Percentiles rank a stretch among this genome's conserved stretches.
Evolutionary conservation across 2,329 filamentous ascomycete genomes (phyloP).

Genomic region (Calonectria pseudoturangicola): DNA sequence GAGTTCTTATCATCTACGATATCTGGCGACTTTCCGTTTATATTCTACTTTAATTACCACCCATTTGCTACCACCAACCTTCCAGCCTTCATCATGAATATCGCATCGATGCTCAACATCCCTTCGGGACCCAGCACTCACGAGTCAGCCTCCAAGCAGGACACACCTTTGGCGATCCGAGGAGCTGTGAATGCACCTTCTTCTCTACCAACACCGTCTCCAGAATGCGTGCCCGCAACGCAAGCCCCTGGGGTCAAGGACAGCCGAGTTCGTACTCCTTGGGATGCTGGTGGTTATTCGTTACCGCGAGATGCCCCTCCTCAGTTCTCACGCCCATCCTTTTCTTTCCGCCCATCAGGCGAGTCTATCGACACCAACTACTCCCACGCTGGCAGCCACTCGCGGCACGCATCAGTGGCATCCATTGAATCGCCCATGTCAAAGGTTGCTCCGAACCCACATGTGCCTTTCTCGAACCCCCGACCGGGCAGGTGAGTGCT

Average conservation of each 20-base stretch:
- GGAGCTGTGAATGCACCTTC: conserved; percentile 39
- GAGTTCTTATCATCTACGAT: conserved; percentile 11
- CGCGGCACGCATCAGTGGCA: conserved; percentile 56
- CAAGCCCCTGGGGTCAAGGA: conserved; percentile 48
- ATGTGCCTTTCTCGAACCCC: conserved; percentile 48
- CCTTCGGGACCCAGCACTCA: conserved; percentile 46
- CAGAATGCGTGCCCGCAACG: conserved; percentile 55
- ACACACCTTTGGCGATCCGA: conserved; percentile 31
- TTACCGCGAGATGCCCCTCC: conserved; percentile 65
- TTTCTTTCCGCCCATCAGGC: conserved; percentile 50
- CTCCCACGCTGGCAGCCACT: conserved; percentile 51
- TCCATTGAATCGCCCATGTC: conserved; percentile 57
- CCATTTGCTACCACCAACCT: conserved; percentile 12
- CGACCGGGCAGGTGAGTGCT: conserved; percentile 53
- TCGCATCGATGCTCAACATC: conserved; percentile 50
- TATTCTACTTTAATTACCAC: conserved; percentile 33
- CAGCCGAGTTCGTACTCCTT: conserved; percentile 64
- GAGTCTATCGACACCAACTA: conserved; percentile 50
- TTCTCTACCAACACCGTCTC: conserved; percentile 59
- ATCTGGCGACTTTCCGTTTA: neutral
- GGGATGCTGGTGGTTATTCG: conserved; percentile 71
- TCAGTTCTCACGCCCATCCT: conserved; percentile 55
- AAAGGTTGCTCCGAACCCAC: conserved; percentile 36
- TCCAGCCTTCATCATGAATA: conserved; percentile 45
- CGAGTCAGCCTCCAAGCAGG: conserved; percentile 37